A percentile compares a stretch with the other conserved stretches of the same genome.
These are phyloP conservation scores for Taxawa tesnikishii DNA, from an alignment of 2,329 filamentous ascomycete species.

Conservation along the genomic window DNA sequence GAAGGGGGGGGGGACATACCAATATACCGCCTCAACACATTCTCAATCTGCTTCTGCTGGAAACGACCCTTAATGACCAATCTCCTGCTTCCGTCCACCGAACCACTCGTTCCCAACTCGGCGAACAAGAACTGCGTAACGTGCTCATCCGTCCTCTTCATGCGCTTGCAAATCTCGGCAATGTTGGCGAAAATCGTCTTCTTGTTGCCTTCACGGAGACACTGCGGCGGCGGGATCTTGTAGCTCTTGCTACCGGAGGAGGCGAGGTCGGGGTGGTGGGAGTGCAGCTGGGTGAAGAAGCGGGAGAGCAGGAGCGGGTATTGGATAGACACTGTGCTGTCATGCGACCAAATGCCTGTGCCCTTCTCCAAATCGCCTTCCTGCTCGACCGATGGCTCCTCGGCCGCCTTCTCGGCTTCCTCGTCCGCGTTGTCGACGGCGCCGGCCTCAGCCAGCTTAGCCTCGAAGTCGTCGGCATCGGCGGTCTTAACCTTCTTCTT, in stretches of 20 bases:
- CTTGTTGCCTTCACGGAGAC: slow-evolving; percentile 99
- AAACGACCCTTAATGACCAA: slow-evolving; percentile 99
- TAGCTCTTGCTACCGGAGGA: slow-evolving; percentile 70
- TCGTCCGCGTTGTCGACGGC: slow-evolving; percentile 44
- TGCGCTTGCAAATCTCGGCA: slow-evolving; percentile 94
- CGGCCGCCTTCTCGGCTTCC: slow-evolving; percentile 37
- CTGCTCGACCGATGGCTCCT: slow-evolving; percentile 35
- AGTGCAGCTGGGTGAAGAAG: slow-evolving; percentile 89
- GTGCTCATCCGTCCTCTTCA: slow-evolving; percentile 95
- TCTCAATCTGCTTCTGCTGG: slow-evolving; percentile 99
- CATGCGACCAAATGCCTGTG: slow-evolving; percentile 82
- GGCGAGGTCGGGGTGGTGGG: slow-evolving; percentile 93
- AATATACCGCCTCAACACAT: slow-evolving; percentile 90
- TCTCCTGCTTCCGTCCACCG: slow-evolving; percentile 82
- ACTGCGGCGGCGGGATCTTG: slow-evolving; percentile 98
- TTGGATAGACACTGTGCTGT: slow-evolving; percentile 62
- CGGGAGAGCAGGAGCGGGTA: slow-evolving; percentile 79
- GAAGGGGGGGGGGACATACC: too few species aligned
- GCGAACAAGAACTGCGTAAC: slow-evolving; percentile 93
- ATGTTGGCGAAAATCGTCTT: slow-evolving; percentile 99
- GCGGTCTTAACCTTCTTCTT: slow-evolving; percentile 60
- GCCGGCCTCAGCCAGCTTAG: slow-evolving; percentile 51
- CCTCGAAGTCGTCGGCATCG: slow-evolving; percentile 52
- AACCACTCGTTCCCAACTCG: slow-evolving; percentile 93
- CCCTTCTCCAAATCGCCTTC: slow-evolving; percentile 73